These are phyloP conservation scores for Lepidium africanum DNA, from an alignment of 345 rosid genomes.

Conservation along the genomic window DNA sequence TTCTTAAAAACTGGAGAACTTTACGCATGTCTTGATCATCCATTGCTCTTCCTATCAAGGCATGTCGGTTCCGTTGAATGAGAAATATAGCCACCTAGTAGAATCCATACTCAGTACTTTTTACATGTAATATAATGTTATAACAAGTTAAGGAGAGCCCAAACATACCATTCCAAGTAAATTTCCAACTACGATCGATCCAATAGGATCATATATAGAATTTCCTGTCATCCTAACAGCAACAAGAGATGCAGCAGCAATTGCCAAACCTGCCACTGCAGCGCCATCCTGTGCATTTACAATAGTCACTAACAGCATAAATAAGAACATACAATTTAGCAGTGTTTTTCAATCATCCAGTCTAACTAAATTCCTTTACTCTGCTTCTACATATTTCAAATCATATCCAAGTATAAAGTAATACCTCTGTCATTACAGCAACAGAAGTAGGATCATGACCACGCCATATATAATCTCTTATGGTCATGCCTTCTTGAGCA, in stretches of 20 bases:
- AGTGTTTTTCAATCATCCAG: not conserved
- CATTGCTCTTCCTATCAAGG: conserved; percentile 96
- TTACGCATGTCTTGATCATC: conserved; percentile 93
- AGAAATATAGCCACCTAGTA: conserved; percentile 92
- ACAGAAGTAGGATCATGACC: conserved; percentile 99
- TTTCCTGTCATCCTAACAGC: conserved; percentile 85
- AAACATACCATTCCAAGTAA: conserved; percentile 83
- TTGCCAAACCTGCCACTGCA: conserved; percentile 87
- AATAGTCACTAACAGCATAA: not conserved
- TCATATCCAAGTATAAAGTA: not conserved
- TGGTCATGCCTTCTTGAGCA: conserved; percentile 88
- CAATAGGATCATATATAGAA: conserved; percentile 89
- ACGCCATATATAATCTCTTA: conserved; percentile 91
- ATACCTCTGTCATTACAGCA: conserved; percentile 99
- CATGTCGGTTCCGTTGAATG: conserved; percentile 95
- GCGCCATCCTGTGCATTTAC: conserved; percentile 86
- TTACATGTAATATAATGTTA: not conserved
- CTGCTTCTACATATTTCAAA: not conserved
- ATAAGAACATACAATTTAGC: not conserved
- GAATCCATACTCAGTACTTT: not conserved
- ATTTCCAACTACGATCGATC: conserved; percentile 87
- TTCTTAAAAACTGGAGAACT: conserved; percentile 70
- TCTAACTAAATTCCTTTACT: not conserved
- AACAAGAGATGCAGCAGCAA: conserved; percentile 84
- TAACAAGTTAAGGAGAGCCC: not conserved